Evolutionary conservation across 306 rosid genomes (phyloP).

Genomic region (Ormosia semicastrata): DNA sequence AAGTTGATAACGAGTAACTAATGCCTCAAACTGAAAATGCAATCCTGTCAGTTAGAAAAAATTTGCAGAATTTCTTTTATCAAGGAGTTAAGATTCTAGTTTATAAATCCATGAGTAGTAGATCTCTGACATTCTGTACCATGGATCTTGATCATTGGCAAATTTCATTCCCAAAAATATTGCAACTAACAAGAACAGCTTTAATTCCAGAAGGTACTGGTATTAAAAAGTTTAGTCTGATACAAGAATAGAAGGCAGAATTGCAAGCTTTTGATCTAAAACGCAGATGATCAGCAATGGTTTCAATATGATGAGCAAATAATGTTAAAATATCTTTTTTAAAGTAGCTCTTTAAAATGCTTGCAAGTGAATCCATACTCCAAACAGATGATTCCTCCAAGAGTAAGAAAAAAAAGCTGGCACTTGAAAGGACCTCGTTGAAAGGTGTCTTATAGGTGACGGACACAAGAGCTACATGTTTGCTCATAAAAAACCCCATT

Average conservation of each 20-base stretch:
- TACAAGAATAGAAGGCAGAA: neutral
- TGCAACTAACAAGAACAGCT: neutral
- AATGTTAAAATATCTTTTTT: too few species aligned
- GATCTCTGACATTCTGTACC: neutral
- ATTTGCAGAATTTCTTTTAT: neutral
- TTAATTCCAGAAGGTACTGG: neutral
- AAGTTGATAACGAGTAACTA: neutral
- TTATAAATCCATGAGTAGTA: neutral
- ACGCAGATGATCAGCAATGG: too few species aligned
- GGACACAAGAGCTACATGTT: too few species aligned
- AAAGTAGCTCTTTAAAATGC: too few species aligned
- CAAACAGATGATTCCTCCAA: too few species aligned
- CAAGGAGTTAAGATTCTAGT: neutral
- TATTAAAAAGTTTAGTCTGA: neutral
- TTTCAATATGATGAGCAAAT: too few species aligned
- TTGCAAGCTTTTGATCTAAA: neutral
- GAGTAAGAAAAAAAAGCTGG: too few species aligned
- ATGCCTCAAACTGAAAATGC: neutral
- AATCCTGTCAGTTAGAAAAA: neutral
- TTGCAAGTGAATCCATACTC: too few species aligned
- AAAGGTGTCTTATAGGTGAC: too few species aligned
- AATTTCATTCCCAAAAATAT: neutral
- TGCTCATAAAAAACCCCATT: too few species aligned
- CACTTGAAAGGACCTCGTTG: too few species aligned
- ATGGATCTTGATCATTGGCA: neutral